Conservation (phyloP, 805 yeast species). For the Brettanomyces anomalus region DNA sequence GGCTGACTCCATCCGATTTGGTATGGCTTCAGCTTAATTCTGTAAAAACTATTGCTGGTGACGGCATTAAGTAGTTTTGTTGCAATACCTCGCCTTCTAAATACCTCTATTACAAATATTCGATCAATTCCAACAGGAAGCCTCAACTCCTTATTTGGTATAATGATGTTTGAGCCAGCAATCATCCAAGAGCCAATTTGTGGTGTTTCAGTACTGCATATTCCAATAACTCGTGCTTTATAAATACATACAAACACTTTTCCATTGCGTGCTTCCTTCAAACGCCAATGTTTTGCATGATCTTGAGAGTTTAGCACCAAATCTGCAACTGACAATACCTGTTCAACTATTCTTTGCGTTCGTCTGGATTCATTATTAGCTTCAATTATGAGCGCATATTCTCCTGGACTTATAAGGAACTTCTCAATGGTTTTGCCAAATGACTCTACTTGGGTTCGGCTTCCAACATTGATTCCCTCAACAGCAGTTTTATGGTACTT, state of each 20-base stretch:
- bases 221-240: conserved; percentile 36
- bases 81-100: conserved; percentile 44
- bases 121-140: conserved; percentile 37
- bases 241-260: conserved; percentile 40
- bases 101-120: conserved; percentile 32
- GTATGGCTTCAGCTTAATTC: conserved; percentile 29
- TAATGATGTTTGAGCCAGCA: conserved; percentile 37
- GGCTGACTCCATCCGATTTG: conserved; percentile 66
- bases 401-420: neutral
- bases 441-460: conserved; percentile 2
- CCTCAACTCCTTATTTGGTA: conserved; percentile 34
- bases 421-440: conserved; percentile 1
- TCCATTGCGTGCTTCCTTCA: conserved; percentile 18
- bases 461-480: conserved; percentile 9
- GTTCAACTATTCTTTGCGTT: conserved; percentile 21
- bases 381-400: conserved; percentile 22
- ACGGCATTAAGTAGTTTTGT: conserved; percentile 34
- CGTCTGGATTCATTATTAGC: conserved; percentile 22
- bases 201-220: conserved; percentile 44
- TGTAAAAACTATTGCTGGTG: conserved; percentile 36
- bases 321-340: conserved; percentile 46
- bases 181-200: conserved; percentile 52
- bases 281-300: neutral
- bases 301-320: conserved; percentile 50
- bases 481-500: conserved; percentile 41